Evolutionary conservation across 2,329 filamentous ascomycete genomes (phyloP), one percentile per base, ranked within the genome.

Genomic region (Pestalotiopsis sp.): DNA sequence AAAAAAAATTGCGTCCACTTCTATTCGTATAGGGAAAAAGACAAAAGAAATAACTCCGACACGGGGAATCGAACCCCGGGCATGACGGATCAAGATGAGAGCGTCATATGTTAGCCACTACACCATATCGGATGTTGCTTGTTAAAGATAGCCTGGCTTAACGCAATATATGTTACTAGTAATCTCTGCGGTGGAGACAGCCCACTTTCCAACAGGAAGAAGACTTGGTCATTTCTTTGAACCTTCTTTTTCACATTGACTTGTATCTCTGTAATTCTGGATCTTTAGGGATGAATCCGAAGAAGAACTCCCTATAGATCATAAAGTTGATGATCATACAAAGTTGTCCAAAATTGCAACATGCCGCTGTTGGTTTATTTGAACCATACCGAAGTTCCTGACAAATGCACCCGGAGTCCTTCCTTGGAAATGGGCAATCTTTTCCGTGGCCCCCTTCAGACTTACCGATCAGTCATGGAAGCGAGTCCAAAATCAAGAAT

Each of bases 61-160:
- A 69, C 73, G 73, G 72, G 73, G 73, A 74, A 73, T 75, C 72
- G 72, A 75, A 75, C 73, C 73, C 72, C 72, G 72, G 70, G 73
- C 73, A 73, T 71, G 69, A 72, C 73, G 73, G 73, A 56, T 57
- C 55, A 35, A 60, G 38, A 66, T 77, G 76, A 78, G 76, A 78
- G 76, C 76, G 75, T 75, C 73, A 76, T 75, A 78, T 78, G 76
- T 78, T 77, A 72, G 71, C 76, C 76, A 77, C 74, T 75, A 74
- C 74, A 77, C 75, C 79, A 75, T 75, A 76, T 77, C 76, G 76
- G 76, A 77, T 68, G 30, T 44, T 35, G 5, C 5, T 65, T 65
- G 48, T 24, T 40, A 35, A 65, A 26, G 38, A 30, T 6, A 9
- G 0, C 0, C 1, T 1, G 1, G 4, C 6, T 52, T n/a, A 52